Evolutionary conservation across 148 eudicot species (phyloP), one percentile per base, ranked within the genome.

Genomic region (Rheum nobile): DNA sequence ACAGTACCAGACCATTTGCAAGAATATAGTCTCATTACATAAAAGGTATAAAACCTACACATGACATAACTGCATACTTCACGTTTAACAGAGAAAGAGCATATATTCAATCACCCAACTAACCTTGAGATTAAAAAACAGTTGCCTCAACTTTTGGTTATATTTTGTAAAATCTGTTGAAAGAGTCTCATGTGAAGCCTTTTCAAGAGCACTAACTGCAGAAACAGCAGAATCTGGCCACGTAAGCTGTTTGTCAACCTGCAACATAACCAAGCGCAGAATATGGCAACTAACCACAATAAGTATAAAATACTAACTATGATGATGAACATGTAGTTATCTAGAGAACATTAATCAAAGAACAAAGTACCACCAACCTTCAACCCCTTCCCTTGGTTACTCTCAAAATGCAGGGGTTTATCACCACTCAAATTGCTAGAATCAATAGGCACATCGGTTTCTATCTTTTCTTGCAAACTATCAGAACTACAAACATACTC

Each of bases 121-220:
- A 38, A 92, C 99, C 97, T 87, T 90, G 44, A 95, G 90, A 84
- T 92, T 95, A 80, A 85, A 95, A 24, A 35, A 31, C 72, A 92
- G 80, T 71, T 80, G 83, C 82, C 99, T 79, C 96, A 95, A 77
- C 83, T 95, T 95, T 79, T 91, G 92, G 79, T 95, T 92, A 77
- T 95, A 95, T 84, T 95, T 95, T 72, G 84, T 82, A 79, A 79
- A 85, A 84, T 90, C 97, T 8, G 88, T 82, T 50, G 84, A 81
- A 75, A 88, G 73, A n/a, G 83, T 41, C 74, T 90, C 92, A 82
- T 92, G 89, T 9, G 88, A 72, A 41, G 90, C 97, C 78, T 89
- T 88, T 85, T 95, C 99, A 82, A 95, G 91, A 71, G 89, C 83
- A 79, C 78, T 80, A 75, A 88, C 79, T 37, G 83, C 87, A 77